A percentile compares a stretch with the other conserved stretches of the same genome.
Evolutionary conservation across 257 asterid genomes (phyloP).

Genomic region (Petrea volubilis): DNA sequence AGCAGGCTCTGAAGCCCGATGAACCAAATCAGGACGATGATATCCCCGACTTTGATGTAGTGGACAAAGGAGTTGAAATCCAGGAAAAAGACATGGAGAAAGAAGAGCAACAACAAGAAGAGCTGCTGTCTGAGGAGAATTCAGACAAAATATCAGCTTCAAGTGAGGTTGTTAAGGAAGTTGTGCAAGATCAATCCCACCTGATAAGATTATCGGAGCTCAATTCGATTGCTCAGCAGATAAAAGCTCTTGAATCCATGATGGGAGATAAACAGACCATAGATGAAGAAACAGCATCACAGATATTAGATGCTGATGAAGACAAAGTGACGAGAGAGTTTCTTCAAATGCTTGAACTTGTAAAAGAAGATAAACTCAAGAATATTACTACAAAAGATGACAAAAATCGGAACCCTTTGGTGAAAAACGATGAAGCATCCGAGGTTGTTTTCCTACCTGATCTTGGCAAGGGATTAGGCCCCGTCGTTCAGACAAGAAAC

Average conservation of each 20-base stretch:
- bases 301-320: slow-evolving; percentile 72
- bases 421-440: slow-evolving; percentile 33
- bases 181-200: slow-evolving; percentile 68
- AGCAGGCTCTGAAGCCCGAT: slow-evolving; percentile 40
- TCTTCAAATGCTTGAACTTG: slow-evolving; percentile 76
- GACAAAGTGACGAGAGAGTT: slow-evolving; percentile 84
- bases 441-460: slow-evolving; percentile 54
- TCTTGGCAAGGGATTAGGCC: slow-evolving; percentile 87
- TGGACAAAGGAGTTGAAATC: slow-evolving; percentile 83
- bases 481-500: slow-evolving; percentile 79
- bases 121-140: slow-evolving; percentile 40
- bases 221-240: slow-evolving; percentile 83
- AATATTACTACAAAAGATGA: too few species aligned
- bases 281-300: slow-evolving; percentile 58
- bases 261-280: slow-evolving; percentile 48
- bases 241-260: slow-evolving; percentile 85
- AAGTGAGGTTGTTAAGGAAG: slow-evolving; percentile 82
- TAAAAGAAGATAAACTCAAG: too few species aligned
- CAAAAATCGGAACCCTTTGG: slow-evolving; percentile 22
- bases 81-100: too few species aligned
- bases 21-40: slow-evolving; percentile 64
- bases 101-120: too few species aligned
- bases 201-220: slow-evolving; percentile 65
- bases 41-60: slow-evolving; percentile 78
- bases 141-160: slow-evolving; percentile 63